Percentiles rank a stretch among this genome's conserved stretches.
phyloP scores from a whole-genome alignment of 2,329 filamentous ascomycete species.

The Aspergillus sclerotialis region DNA sequence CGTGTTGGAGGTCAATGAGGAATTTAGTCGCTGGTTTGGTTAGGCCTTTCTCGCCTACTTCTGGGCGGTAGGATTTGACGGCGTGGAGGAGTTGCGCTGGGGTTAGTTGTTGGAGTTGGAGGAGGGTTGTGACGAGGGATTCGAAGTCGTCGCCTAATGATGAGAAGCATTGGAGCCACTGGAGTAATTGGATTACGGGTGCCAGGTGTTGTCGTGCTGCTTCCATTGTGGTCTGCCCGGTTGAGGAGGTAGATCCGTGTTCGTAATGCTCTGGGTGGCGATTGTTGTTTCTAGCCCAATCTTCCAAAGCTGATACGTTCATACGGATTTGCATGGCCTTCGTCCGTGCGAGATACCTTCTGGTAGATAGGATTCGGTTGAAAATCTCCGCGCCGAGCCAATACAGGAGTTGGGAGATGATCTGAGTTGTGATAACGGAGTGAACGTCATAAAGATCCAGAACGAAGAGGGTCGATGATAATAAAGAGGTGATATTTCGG shows the following conservation, averaged over 20 bases:
- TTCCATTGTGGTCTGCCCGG: conserved; percentile 81
- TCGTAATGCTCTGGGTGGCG: conserved; percentile 93
- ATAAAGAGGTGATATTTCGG: conserved; percentile 87
- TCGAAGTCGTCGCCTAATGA: conserved; percentile 86
- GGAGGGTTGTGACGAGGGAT: conserved; percentile 76
- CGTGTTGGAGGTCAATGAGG: conserved; percentile 70
- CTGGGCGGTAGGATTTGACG: conserved; percentile 85
- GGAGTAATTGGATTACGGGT: conserved; percentile 84
- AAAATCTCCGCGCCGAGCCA: conserved; percentile 96
- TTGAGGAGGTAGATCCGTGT: conserved; percentile 76
- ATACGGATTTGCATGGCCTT: conserved; percentile 99
- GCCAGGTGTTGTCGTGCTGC: conserved; percentile 76
- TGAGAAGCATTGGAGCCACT: conserved; percentile 98
- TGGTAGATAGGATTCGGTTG: conserved; percentile 94
- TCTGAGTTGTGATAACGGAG: conserved; percentile 88
- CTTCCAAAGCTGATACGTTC: conserved; percentile 92
- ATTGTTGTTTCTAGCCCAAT: conserved; percentile 93
- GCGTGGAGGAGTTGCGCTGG: conserved; percentile 87
- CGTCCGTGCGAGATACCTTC: conserved; percentile 87
- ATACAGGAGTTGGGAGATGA: conserved; percentile 86
- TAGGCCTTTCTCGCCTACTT: conserved; percentile 89
- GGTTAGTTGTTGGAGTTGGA: conserved; percentile 78
- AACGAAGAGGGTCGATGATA: conserved; percentile 94
- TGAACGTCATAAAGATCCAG: conserved; percentile 98
- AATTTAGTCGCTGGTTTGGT: conserved; percentile 86